These are phyloP conservation scores for Leptographium procerum DNA, from an alignment of 2,329 filamentous ascomycete genomes.

Conservation along the genomic window DNA sequence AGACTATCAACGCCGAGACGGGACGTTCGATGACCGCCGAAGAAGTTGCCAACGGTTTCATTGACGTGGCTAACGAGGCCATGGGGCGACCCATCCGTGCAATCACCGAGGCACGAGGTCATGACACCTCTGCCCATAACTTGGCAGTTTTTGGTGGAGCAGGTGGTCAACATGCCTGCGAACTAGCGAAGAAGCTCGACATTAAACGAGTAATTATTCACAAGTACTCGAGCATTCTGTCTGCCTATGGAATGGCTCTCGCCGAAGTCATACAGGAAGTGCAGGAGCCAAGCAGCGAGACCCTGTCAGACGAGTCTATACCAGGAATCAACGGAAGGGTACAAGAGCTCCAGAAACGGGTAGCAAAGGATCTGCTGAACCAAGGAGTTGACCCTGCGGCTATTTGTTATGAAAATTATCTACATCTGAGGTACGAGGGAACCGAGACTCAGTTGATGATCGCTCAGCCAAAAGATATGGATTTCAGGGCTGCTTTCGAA, in stretches of 20 bases:
- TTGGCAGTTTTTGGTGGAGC: slow-evolving; percentile 87
- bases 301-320: slow-evolving; percentile 43
- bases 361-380: slow-evolving; percentile 50
- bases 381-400: slow-evolving; percentile 41
- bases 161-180: slow-evolving; percentile 80
- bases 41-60: slow-evolving; percentile 78
- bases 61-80: slow-evolving; percentile 80
- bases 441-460: slow-evolving; percentile 90
- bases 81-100: slow-evolving; percentile 86
- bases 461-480: slow-evolving; percentile 55
- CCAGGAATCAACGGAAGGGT: slow-evolving; percentile 28
- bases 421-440: slow-evolving; percentile 72
- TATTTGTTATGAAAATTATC: not conserved
- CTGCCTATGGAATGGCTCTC: slow-evolving; percentile 83
- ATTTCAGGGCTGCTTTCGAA: slow-evolving; percentile 73
- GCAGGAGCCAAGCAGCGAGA: slow-evolving; percentile 58
- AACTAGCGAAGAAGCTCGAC: slow-evolving; percentile 72
- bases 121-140: slow-evolving; percentile 81
- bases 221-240: slow-evolving; percentile 76
- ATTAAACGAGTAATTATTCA: slow-evolving; percentile 78
- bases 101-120: slow-evolving; percentile 84
- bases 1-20: slow-evolving; percentile 66
- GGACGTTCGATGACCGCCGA: slow-evolving; percentile 62
- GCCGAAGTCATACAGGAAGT: slow-evolving; percentile 87
- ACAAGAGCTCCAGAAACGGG: slow-evolving; percentile 57